Conservation (phyloP, 495 filamentous ascomycete genomes). For the Usnea hakonensis region DNA sequence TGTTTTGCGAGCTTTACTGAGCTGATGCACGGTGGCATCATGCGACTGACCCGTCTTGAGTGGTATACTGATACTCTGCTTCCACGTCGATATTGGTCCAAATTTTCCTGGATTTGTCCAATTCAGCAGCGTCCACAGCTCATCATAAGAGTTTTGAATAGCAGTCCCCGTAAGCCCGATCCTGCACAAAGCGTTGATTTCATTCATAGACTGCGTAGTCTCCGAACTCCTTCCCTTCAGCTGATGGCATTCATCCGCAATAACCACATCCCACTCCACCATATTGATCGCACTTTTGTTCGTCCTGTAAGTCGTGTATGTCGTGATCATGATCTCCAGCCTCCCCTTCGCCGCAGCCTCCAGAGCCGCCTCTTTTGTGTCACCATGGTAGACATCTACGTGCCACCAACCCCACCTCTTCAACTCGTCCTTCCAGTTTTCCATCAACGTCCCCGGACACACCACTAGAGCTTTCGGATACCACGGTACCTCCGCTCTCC, state of each 20-base stretch:
- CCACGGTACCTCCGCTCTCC: conserved; percentile 52
- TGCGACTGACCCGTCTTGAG: conserved; percentile 84
- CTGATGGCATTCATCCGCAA: conserved; percentile 93
- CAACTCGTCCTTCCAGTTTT: conserved; percentile 85
- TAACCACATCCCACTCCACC: conserved; percentile 90
- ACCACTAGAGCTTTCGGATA: conserved; percentile 83
- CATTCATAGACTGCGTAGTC: conserved; percentile 80
- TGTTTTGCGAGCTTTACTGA: conserved; percentile 72
- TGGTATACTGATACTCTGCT: conserved; percentile 64
- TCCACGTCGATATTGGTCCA: conserved; percentile 74
- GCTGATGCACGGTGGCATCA: conserved; percentile 77
- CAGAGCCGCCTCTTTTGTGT: conserved; percentile 62
- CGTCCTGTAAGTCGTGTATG: conserved; percentile 78
- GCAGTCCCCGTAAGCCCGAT: conserved; percentile 94
- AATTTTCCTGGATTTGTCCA: conserved; percentile 92
- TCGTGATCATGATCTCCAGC: conserved; percentile 86
- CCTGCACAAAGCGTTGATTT: conserved; percentile 84
- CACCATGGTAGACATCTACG: conserved; percentile 73
- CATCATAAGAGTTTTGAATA: conserved; percentile 96
- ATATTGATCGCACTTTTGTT: conserved; percentile 70
- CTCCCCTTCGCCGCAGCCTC: conserved; percentile 66
- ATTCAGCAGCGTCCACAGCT: conserved; percentile 92
- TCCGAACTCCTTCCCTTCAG: conserved; percentile 75
- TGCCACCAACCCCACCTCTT: conserved; percentile 94
- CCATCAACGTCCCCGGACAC: conserved; percentile 80